Percentiles rank a stretch among this genome's conserved stretches.
These are phyloP conservation scores for Neopestalotiopsis sp. DNA, from an alignment of 2,329 filamentous ascomycete genomes.

Conservation along the genomic window DNA sequence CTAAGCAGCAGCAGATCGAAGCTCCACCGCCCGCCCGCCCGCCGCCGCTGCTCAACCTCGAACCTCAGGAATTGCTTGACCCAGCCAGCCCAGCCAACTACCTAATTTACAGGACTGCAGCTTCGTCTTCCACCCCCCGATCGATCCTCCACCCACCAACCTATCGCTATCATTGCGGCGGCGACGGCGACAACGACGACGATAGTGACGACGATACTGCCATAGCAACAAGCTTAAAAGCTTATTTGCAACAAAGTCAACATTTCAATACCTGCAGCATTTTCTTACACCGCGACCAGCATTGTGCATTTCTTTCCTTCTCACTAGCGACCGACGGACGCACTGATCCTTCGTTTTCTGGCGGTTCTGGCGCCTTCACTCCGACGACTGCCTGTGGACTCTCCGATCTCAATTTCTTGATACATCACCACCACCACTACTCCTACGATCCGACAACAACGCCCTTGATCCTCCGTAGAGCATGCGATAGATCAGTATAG, in stretches of 20 bases:
- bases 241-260: not conserved
- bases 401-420: not conserved
- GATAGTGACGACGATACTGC: not conserved
- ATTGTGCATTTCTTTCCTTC: not conserved
- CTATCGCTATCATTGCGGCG: not conserved
- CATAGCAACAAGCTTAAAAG: not conserved
- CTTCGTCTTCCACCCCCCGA: not conserved
- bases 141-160: not conserved
- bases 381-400: not conserved
- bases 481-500: constrained; percentile 8
- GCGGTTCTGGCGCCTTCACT: not conserved
- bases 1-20: not conserved
- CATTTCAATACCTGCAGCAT: not conserved
- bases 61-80: too few species aligned
- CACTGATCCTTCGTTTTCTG: not conserved
- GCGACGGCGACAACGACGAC: not conserved
- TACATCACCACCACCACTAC: not conserved
- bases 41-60: not conserved
- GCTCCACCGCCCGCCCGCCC: not conserved
- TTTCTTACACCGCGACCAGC: not conserved
- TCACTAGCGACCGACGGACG: not conserved
- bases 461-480: not conserved
- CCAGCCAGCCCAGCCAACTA: not conserved
- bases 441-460: not conserved
- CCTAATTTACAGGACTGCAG: not conserved